Base-by-base conservation (phyloP, 192 early-diverging fungal species). In the Spizellomyces sp. region DNA sequence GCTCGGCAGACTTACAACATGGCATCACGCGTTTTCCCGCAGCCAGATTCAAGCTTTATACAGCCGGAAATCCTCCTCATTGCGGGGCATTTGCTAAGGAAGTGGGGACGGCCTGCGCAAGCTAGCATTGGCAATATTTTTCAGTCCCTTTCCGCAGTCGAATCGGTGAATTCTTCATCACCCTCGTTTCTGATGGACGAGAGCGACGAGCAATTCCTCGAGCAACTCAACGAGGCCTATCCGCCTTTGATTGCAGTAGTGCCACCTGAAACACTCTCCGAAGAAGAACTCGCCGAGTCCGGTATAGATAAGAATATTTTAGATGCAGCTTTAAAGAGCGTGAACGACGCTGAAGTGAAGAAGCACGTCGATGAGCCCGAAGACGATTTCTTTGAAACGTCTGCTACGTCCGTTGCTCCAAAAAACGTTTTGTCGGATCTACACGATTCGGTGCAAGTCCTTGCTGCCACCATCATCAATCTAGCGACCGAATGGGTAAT, bases 191-290 rank as follows among this genome's bases (percentile, higher is more conserved):
- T 64, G 15, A 46, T 45, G 63, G 63, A 45, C 21, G 63, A 64
- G 47, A 15, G 10, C 12, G 63, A 64, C 44, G 9, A 21, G 12
- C 42, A 45, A n/a, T 21, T 64, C 4, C 12, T 64, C 8, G 12
- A 9, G 9, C 10, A 15, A 17, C 63, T 64, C 36, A 64, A 64
- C 21, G 36, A 64, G 45, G 15, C 10, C 9, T 64, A 64, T 45
- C 63, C 63, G 44, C 63, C 63, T 14, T 4, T 64, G 15, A 21
- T 64, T 10, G 63, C 21, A n/a, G 44, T 64, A 9, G 47, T 54
- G 14, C 2, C 12, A n/a, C 50, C 50, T 12, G 50, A 54, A 54
- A 19, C 12, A 54, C 12, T 54, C 14, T n/a, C 50, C 50, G 14
- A 19, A 54, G 50, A 54, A 54, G 50, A 54, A 12, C 17, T 12